Evolutionary conservation across 169 alveolate species (phyloP), one percentile per base, ranked within the genome.

Genomic region (Plasmodium vivax): DNA sequence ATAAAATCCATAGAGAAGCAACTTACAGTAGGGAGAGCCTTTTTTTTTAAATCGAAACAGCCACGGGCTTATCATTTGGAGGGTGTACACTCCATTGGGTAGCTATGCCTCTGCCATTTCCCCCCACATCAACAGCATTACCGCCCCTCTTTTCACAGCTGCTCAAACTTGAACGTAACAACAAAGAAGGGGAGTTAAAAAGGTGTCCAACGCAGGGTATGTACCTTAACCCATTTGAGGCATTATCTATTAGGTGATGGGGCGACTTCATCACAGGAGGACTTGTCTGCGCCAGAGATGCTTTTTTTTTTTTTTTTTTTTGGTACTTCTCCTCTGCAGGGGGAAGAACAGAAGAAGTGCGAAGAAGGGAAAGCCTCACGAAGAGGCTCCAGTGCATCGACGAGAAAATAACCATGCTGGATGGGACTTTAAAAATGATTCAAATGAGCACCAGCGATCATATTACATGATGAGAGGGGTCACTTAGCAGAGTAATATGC

Each of bases 1-100:
- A 88, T 72, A 77, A 58, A 38, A 79, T 88, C 90, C 83, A 58
- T 88, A 41, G 90, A 77, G 51, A 88, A 88, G 34, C 94, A 88
- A 51, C 47, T 88, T 36, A 88, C 82, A 14, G 94, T 88, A 88
- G 16, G 45, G 68, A 84, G 74, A 1, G 38, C 12, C 45, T 16
- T 27, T n/a, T 23, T 23, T 36, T 68, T 84, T 71, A 75, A 75
- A 75, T 75, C 1, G 3, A 75, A 23, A 34, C 38, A 16, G 7
- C 12, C 19, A 19, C 16, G 56, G 6, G 8, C 47, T 19, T 34
- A 32, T 34, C 38, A 75, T 41, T 36, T 12, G 23, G 36, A 75
- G 23, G 2, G 5, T 36, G 34, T 7, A 19, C 16, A 41, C 16
- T 71, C 74, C 41, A 54, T 7, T 54, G 62, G 8, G 9, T 2